phyloP scores from a whole-genome alignment of 75 land plant genomes.

The Ceratopteris richardii region DNA sequence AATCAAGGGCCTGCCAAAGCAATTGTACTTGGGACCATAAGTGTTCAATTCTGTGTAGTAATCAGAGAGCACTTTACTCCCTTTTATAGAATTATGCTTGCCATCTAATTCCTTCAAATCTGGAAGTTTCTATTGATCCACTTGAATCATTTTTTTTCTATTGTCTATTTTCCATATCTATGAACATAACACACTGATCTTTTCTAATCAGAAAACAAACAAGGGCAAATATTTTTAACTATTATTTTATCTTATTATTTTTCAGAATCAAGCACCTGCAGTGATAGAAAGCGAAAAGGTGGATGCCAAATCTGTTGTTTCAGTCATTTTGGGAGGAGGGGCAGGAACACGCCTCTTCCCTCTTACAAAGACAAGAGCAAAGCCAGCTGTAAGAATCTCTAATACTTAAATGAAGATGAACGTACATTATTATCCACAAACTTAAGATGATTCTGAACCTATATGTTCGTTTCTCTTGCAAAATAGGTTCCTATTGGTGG shows the following conservation, averaged over 20 bases:
- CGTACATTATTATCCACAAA: neutral
- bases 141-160: no score
- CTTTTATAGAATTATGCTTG: no score
- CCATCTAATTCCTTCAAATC: no score
- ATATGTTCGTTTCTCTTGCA: neutral
- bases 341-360: conserved; percentile 64
- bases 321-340: conserved; percentile 60
- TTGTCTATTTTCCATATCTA: no score
- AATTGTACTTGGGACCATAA: no score
- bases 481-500: conserved; percentile 87
- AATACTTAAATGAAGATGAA: neutral
- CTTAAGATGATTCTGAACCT: no score
- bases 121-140: no score
- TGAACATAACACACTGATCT: neutral
- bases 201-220: neutral
- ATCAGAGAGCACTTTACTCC: no score
- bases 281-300: conserved; percentile 25
- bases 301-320: conserved; percentile 43
- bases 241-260: neutral
- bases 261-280: conserved; percentile 4
- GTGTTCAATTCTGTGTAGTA: no score
- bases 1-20: no score
- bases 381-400: conserved; percentile 42
- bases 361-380: conserved; percentile 53
- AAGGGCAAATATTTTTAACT: neutral